Evolutionary conservation across 2,329 filamentous ascomycete genomes (phyloP), one percentile per base, ranked within the genome.

Genomic region (Paraconiothyrium brasiliense): DNA sequence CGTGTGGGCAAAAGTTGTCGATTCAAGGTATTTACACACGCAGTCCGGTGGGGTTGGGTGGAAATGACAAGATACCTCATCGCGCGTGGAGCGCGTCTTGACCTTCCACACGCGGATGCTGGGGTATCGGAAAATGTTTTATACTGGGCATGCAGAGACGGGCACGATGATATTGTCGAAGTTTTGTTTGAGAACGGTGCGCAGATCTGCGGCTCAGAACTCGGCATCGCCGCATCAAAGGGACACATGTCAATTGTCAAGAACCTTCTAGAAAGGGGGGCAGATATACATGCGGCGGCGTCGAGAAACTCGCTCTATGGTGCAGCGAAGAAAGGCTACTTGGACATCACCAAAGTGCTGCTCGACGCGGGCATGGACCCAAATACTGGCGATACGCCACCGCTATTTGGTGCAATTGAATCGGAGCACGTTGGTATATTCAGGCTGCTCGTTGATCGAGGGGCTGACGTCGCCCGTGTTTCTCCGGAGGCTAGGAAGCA

Each of bases 141-240:
- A 16, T 47, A 22, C 24, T 47, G 10, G 10, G 44, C 44, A 47
- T 47, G 44, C 44, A 22, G 9, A 10, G 9, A 27, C 2, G 44
- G 44, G 5, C 4, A 20, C 44, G 44, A 47, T 16, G 24, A 47
- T 47, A 47, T 47, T 14, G 10, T 47, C 44, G 16, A 20, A 27
- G 9, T n/a, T 10, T 47, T 47, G 13, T 47, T 14, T 20, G 44
- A 47, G 6, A 47, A 11, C 44, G 44, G 44, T 11, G 44, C 44
- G 44, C 44, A 47, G 44, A 47, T 47, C 11, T 47, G 44, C 10
- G 44, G 44, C 44, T 47, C 44, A 47, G 44, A 47, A 47, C 5
- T 47, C 44, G 24, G 44, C 44, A 47, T 47, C 44, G 44, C 44
- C 10, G 44, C 44, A 27, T 47, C 11, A 14, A 9, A 47, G 3